Evolutionary conservation across 140 eudicot species (phyloP).

Genomic region (Ambrosia hybrid): DNA sequence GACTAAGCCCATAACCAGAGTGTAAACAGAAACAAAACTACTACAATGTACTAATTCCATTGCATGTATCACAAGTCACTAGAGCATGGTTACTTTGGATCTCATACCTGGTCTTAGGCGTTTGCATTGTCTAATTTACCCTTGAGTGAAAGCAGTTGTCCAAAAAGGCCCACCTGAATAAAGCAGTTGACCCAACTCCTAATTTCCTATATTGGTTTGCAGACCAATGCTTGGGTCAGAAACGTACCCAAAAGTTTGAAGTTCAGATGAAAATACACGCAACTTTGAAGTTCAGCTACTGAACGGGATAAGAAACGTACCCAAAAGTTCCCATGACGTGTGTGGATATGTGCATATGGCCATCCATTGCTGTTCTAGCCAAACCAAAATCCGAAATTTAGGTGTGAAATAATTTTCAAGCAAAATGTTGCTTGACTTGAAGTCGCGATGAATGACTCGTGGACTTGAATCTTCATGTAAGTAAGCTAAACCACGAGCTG

Average conservation of each 20-base stretch:
- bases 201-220: constrained; percentile 35
- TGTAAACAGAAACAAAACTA: neutral
- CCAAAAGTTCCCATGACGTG: constrained; percentile 99
- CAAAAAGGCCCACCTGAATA: constrained; percentile 54
- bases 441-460: constrained; percentile 96
- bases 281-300: neutral
- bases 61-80: constrained; percentile 5
- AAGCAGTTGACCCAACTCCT: constrained; percentile 50
- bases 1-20: neutral
- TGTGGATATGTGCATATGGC: constrained; percentile 78
- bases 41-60: neutral
- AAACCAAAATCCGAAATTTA: constrained; percentile 94
- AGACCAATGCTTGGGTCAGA: constrained; percentile 45
- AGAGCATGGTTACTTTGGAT: neutral
- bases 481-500: constrained; percentile 97
- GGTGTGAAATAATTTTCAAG: constrained; percentile 91
- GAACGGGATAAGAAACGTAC: constrained; percentile 33
- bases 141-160: constrained; percentile 34
- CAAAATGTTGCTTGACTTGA: constrained; percentile 92
- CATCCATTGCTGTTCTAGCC: constrained; percentile 89
- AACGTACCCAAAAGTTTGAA: no score
- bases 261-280: neutral
- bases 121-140: constrained; percentile 60
- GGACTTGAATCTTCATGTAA: constrained; percentile 99
- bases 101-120: constrained; percentile 74